Base-by-base conservation (phyloP, 2,329 filamentous ascomycete species). In the Sporothrix pallida region DNA sequence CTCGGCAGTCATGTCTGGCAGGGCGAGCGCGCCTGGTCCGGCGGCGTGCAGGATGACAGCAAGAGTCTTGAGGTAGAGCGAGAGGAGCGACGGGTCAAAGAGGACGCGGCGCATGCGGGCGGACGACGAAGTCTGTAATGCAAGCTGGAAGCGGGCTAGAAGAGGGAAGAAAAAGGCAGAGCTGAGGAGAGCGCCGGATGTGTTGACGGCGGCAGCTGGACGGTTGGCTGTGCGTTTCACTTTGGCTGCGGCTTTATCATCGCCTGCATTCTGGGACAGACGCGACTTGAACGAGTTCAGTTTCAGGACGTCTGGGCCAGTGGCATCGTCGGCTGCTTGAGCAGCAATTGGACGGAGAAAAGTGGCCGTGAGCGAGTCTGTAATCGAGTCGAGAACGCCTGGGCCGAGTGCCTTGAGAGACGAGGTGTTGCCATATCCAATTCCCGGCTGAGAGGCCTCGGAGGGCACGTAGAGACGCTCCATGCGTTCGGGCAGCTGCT, bases 131-230 rank as follows among this genome's bases (percentile, higher is more conserved):
- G 73, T 31, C 63, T 83, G 83, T 62, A 88, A 81, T 0, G 87
- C 90, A 2, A 92, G 86, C 79, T 92, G 92, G 82, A 96, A 97
- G 58, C 93, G 91, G 0, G 92, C 92, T 0, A 92, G 92, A 10
- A 99, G 86, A 0, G 96, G 95, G 76, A 92, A 92, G 87, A 98
- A 98, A 84, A 98, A 96, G 17, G 87, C 88, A 0, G 90, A 86
- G 0, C 90, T 88, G 37, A 98, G 89, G 37, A 97, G 84, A 70
- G 91, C 89, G 54, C 95, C 92, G 0, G 97, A 90, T 9, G 91
- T 91, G 79, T 97, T 97, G 12, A 92, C 88, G 15, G 92, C 91
- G 3, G 90, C 84, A 83, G 83, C 42, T 72, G 76, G 37, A n/a
- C 13, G 56, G 15, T 91, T 91, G 3, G 90, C 83, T 83, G 83